Conservation (phyloP, 192 early-diverging fungal genomes). For the Dissophora ornata region DNA sequence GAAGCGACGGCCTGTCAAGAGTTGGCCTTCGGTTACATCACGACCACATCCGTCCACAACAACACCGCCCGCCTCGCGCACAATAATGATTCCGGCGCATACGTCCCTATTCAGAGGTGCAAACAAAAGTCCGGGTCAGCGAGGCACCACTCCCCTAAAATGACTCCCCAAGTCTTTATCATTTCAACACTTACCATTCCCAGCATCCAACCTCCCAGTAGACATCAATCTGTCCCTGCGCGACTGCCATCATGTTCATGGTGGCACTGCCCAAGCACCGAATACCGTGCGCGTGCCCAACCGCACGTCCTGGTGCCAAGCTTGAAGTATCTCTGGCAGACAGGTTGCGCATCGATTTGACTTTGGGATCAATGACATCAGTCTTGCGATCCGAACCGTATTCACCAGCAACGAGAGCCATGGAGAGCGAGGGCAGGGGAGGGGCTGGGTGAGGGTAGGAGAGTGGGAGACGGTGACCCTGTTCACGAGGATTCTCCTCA, state of each 20-base stretch:
- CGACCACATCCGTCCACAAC: slow-evolving; percentile 69
- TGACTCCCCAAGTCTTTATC: no score
- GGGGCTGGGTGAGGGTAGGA: slow-evolving; percentile 61
- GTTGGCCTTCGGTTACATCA: slow-evolving; percentile 40
- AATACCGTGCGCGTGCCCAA: slow-evolving; percentile 74
- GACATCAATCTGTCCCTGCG: slow-evolving; percentile 83
- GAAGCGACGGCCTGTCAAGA: slow-evolving; percentile 66
- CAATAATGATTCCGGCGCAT: slow-evolving; percentile 85
- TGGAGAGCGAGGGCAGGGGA: slow-evolving; percentile 71
- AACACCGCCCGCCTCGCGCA: slow-evolving; percentile 86
- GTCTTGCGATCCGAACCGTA: slow-evolving; percentile 79
- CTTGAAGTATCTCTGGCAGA: slow-evolving; percentile 62
- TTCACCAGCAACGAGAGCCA: slow-evolving; percentile 85
- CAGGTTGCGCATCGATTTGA: slow-evolving; percentile 74
- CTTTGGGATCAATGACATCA: slow-evolving; percentile 70
- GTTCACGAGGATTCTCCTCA: slow-evolving; percentile 52
- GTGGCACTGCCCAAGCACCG: slow-evolving; percentile 84
- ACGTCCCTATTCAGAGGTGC: slow-evolving; percentile 78
- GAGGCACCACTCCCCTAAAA: no score
- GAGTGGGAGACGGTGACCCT: slow-evolving; percentile 68
- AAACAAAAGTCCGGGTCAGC: background rate
- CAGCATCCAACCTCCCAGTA: slow-evolving; percentile 93
- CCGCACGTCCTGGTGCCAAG: slow-evolving; percentile 46
- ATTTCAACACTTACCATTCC: slow-evolving; percentile 70
- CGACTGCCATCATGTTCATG: slow-evolving; percentile 81